Percentiles rank a stretch among this genome's conserved stretches.
phyloP scores from a whole-genome alignment of 1,139 yeast genomes.

The Oligophagozyma castellii region DNA sequence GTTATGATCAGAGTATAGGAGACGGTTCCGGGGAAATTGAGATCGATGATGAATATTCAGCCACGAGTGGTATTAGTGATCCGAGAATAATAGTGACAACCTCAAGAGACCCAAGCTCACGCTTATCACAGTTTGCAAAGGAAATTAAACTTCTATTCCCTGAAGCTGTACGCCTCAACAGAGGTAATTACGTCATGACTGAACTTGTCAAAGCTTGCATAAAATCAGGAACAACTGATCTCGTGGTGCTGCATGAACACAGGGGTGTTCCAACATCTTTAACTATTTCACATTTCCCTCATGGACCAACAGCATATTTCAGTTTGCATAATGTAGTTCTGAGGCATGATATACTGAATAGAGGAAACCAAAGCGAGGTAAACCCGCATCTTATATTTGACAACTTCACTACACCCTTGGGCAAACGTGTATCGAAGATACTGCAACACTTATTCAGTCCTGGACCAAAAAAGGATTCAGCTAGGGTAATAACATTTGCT shows the following conservation, averaged over 20 bases:
- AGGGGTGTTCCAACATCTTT: constrained; percentile 95
- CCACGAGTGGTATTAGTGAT: constrained; percentile 74
- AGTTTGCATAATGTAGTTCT: constrained; percentile 88
- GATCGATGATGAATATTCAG: constrained; percentile 82
- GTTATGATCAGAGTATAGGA: constrained; percentile 42
- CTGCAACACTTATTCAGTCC: constrained; percentile 90
- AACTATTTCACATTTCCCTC: constrained; percentile 91
- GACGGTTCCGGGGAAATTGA: constrained; percentile 34
- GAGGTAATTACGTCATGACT: constrained; percentile 87
- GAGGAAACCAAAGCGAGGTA: constrained; percentile 82
- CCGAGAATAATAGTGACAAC: constrained; percentile 93
- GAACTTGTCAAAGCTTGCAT: constrained; percentile 77
- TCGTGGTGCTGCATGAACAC: constrained; percentile 83
- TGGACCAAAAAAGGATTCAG: constrained; percentile 82
- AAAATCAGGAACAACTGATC: constrained; percentile 62
- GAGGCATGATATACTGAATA: constrained; percentile 79
- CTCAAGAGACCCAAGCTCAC: constrained; percentile 78
- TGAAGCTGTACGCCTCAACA: constrained; percentile 71
- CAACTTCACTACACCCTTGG: constrained; percentile 73
- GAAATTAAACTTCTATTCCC: constrained; percentile 86
- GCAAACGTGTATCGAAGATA: constrained; percentile 67
- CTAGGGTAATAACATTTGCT: constrained; percentile 82
- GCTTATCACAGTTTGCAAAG: constrained; percentile 80
- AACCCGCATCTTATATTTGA: constrained; percentile 92
- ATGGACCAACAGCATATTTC: constrained; percentile 93